Base-by-base conservation (phyloP, 1,284 basidiomycete genomes). In the Cryptococcus hybrid region DNA sequence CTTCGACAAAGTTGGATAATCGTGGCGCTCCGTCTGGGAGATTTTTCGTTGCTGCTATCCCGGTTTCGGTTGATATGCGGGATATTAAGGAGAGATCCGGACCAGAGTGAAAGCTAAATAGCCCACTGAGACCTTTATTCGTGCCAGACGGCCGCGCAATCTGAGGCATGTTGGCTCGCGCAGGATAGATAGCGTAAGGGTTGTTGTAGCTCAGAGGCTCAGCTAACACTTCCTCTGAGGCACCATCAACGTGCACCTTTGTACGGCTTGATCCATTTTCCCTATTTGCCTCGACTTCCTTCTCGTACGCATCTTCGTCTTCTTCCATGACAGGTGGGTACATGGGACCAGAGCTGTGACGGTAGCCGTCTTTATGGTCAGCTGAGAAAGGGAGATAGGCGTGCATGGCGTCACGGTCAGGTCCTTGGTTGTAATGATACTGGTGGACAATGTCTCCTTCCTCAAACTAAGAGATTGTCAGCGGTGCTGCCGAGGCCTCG, bases 381-480 rank as follows among this genome's bases (percentile, higher is more conserved):
- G 24, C 46, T n/a, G 53, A 51, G 7, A 2, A n/a, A 15, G 61
- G 8, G 61, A 50, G 6, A 56, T 51, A n/a, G 59, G 58, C 12
- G 53, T 77, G 73, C 3, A 59, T 56, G 7, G 69, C 67, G 35
- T 64, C 62, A 5, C 56, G 58, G 35, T 69, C 67, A 24, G 24
- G 8, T 61, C 62, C 15, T 67, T 61, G 55, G 8, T 58, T 61
- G 59, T 75, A 73, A 36, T 67, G 72, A 56, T 78, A 78, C 56
- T 77, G 69, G 63, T 78, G 75, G 2, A 77, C 73, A 11, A 74
- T 62, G 51, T 78, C 75, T 7, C 67, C 63, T 56, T 74, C 70
- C 52, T 73, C 75, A 50, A n/a, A 37, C 35, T n/a, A n/a, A 30
- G 35, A 30, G 9, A 15, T 3, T 35, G 30, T 30, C 38, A 15